phyloP scores from a whole-genome alignment of 768 basidiomycete genomes.

The Vararia minispora region DNA sequence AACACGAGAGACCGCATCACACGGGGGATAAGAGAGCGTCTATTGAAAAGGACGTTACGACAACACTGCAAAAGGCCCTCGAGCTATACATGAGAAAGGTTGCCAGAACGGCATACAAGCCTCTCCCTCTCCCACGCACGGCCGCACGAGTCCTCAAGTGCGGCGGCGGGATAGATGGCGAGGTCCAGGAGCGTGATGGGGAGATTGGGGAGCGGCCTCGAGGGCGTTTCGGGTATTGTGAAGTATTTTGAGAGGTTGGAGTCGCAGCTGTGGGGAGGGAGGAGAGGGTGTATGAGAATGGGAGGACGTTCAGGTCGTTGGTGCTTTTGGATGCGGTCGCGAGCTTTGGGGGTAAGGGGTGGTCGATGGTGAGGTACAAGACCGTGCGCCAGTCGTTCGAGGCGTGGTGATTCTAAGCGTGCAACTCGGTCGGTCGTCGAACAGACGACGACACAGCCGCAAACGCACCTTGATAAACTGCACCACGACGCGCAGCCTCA shows the following conservation, averaged over 20 bases:
- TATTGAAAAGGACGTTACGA: no score
- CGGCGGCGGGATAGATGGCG: constrained; percentile 64
- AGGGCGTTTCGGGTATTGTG: constrained; percentile 50
- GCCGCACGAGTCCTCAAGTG: constrained; percentile 63
- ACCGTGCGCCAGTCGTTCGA: constrained; percentile 62
- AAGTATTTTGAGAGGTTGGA: constrained; percentile 56
- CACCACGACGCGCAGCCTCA: constrained; percentile 60
- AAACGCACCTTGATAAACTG: constrained; percentile 61
- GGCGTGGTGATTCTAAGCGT: constrained; percentile 43
- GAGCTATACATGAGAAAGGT: no score
- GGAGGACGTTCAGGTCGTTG: constrained; percentile 55
- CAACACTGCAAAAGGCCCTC: no score
- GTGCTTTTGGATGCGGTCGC: constrained; percentile 36
- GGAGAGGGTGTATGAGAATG: constrained; percentile 61
- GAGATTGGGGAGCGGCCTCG: constrained; percentile 55
- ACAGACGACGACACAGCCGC: background rate
- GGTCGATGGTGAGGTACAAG: constrained; percentile 69
- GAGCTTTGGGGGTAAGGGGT: constrained; percentile 39
- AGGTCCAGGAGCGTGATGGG: constrained; percentile 70
- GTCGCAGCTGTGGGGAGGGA: constrained; percentile 49
- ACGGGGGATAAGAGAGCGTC: no score
- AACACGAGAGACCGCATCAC: no score
- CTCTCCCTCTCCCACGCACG: no score
- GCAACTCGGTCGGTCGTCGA: constrained; percentile 4
- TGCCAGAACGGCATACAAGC: no score